Percentiles rank a stretch among this genome's conserved stretches.
Evolutionary conservation across 31 red algal genomes (phyloP).

Genomic region (Bonnemaisonia californica): DNA sequence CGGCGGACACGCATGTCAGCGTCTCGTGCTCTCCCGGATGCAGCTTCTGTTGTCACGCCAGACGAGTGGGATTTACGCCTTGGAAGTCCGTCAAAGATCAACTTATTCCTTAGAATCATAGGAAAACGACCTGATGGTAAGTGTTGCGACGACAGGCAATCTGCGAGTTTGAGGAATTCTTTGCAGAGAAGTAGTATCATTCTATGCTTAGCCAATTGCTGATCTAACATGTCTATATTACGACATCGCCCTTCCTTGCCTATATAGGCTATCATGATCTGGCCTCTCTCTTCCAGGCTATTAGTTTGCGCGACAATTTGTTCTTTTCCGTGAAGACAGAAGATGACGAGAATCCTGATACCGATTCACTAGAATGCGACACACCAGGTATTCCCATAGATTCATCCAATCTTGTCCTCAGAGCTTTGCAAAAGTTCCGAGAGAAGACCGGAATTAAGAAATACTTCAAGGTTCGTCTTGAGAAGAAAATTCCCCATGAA

Average conservation of each 20-base stretch:
- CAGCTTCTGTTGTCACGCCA: conserved; percentile 8
- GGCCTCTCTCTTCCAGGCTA: conserved; percentile 92
- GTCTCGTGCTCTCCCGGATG: neutral
- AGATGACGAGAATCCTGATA: conserved; percentile 21
- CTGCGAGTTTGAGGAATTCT: too few species aligned
- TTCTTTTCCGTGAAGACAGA: conserved; percentile 62
- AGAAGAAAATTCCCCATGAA: conserved; percentile 82
- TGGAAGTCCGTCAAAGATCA: conserved; percentile 94
- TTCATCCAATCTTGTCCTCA: conserved; percentile 84
- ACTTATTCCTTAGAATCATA: conserved; percentile 92
- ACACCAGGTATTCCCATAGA: conserved; percentile 78
- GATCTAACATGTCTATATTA: too few species aligned
- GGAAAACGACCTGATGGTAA: conserved; percentile 77
- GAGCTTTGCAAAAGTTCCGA: conserved; percentile 77
- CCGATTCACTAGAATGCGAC: conserved; percentile 82
- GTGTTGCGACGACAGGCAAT: too few species aligned
- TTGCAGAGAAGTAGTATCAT: too few species aligned
- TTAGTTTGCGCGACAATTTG: conserved; percentile 82
- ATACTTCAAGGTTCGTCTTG: conserved; percentile 76
- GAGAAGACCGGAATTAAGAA: conserved; percentile 50
- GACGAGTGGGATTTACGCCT: conserved; percentile 72
- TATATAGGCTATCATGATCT: conserved; percentile 88
- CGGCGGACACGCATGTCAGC: neutral
- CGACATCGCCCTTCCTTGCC: too few species aligned
- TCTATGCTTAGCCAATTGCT: too few species aligned